Base-by-base conservation (phyloP, 2,329 filamentous ascomycete species). In the Verticillium dahliae region DNA sequence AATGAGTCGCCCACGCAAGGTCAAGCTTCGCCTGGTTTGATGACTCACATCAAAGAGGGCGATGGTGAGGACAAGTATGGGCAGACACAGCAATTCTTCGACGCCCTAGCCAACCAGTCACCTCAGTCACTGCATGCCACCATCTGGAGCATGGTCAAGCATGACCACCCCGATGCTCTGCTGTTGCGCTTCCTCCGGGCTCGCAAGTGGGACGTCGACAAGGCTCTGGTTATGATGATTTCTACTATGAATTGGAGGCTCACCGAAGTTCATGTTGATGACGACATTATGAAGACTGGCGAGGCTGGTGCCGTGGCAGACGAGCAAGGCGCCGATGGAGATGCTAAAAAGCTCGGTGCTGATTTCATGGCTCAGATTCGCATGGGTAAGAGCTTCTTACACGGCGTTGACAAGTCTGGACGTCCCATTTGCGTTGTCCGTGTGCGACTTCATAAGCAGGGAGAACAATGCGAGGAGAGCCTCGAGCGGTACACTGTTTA, bases 131-230 rank as follows among this genome's bases (percentile, higher is more conserved):
- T 99, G 66, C 86, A 92, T 59, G 80, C 82, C 15, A 88, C 92
- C 0, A 90, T 98, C 71, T 98, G 95, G 95, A 84, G 80, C 67
- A 96, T 97, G 92, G 85, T 94, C 62, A 99, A 98, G 79, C 89
- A 95, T 69, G 95, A 99, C 71, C 87, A 98, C 72, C 95, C 95
- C 0, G 95, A 99, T 76, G 90, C 89, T 2, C 79, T 96, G 18
- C 78, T 94, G 15, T 78, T 97, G 62, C 87, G 92, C 52, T 97
- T 96, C 74, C 79, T 97, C 61, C 83, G 92, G 59, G 92, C 92
- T n/a, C 84, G 92, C 56, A 96, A 96, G 76, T 99, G 95, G 95
- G 92, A 99, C 71, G 87, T 97, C 18, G 89, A 97, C 59, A 92
- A 92, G 72, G 95, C 95, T 4, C 81, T 98, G 33, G 84, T 97